A percentile compares a stretch with the other conserved stretches of the same genome.
These are phyloP conservation scores for Hypomontagnella submonticulosa DNA, from an alignment of 495 filamentous ascomycete species.

Conservation along the genomic window DNA sequence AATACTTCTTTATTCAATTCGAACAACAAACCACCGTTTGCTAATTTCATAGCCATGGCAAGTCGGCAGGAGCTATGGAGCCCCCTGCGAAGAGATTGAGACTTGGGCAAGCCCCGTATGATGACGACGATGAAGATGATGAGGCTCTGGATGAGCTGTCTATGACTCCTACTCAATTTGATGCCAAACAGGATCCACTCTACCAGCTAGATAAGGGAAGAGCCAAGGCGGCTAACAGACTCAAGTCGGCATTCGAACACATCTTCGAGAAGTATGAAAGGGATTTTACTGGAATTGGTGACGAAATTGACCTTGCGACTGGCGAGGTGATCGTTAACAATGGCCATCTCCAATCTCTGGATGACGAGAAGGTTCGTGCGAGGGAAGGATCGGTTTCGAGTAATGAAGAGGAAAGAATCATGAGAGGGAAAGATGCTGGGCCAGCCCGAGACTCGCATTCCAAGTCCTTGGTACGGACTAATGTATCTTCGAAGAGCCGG, in stretches of 20 bases:
- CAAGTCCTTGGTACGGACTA: constrained; percentile 21
- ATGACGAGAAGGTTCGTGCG: constrained; percentile 57
- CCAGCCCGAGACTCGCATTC: constrained; percentile 19
- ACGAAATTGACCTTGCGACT: constrained; percentile 82
- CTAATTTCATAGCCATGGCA: constrained; percentile 15
- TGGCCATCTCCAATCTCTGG: constrained; percentile 77
- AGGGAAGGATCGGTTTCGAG: constrained; percentile 36
- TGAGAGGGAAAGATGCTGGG: constrained; percentile 25
- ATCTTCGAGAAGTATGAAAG: constrained; percentile 90
- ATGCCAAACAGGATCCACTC: constrained; percentile 58
- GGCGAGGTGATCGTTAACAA: constrained; percentile 86
- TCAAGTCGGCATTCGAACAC: constrained; percentile 83
- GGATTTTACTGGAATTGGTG: constrained; percentile 82
- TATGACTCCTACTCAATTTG: constrained; percentile 54
- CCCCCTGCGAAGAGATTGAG: constrained; percentile 67
- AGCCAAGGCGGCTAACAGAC: constrained; percentile 68
- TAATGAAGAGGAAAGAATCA: constrained; percentile 39
- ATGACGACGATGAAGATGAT: constrained; percentile 53
- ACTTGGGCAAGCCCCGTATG: constrained; percentile 53
- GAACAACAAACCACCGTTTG: not conserved
- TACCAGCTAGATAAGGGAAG: constrained; percentile 67
- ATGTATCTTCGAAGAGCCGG: constrained; percentile 8
- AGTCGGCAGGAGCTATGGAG: constrained; percentile 58
- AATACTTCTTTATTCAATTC: not conserved
- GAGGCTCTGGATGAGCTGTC: constrained; percentile 57